These are phyloP conservation scores for Delitschia confertaspora DNA, from an alignment of 495 filamentous ascomycete species.

Conservation along the genomic window DNA sequence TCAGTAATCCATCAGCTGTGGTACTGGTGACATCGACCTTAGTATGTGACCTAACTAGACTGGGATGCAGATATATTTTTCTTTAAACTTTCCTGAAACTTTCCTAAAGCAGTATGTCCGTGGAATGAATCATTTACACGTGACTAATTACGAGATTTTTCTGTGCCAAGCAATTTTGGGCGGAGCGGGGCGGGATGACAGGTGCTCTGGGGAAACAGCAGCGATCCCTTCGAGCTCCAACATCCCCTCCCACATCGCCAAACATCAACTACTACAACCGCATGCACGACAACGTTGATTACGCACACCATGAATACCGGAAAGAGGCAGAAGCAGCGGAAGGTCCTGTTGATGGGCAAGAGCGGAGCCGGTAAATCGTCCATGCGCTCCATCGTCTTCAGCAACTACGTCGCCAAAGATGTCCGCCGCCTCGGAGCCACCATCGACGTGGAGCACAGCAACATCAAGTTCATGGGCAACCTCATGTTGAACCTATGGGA, in stretches of 20 bases:
- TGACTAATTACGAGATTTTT: too few species aligned
- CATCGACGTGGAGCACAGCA: slow-evolving; percentile 95
- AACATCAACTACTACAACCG: neutral
- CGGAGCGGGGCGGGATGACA: neutral
- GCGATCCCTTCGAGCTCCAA: neutral
- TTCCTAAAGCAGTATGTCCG: too few species aligned
- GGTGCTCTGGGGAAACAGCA: neutral
- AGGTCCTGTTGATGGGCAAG: slow-evolving; percentile 60
- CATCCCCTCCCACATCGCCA: neutral
- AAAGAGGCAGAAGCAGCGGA: slow-evolving; percentile 39
- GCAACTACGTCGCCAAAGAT: slow-evolving; percentile 95
- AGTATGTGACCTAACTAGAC: too few species aligned
- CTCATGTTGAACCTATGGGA: slow-evolving; percentile 97
- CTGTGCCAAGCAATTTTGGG: too few species aligned
- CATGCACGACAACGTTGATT: neutral
- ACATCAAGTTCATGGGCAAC: slow-evolving; percentile 96
- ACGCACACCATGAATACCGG: slow-evolving; percentile 31
- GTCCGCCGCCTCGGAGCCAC: slow-evolving; percentile 91
- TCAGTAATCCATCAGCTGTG: too few species aligned
- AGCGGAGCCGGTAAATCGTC: slow-evolving; percentile 98
- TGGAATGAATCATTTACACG: too few species aligned
- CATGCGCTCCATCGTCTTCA: slow-evolving; percentile 97
- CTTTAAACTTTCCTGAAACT: too few species aligned
- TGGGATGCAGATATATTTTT: too few species aligned
- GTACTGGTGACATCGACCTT: too few species aligned